These are phyloP conservation scores for Mycena sp. DNA, from an alignment of 1,284 basidiomycete species.

Conservation along the genomic window DNA sequence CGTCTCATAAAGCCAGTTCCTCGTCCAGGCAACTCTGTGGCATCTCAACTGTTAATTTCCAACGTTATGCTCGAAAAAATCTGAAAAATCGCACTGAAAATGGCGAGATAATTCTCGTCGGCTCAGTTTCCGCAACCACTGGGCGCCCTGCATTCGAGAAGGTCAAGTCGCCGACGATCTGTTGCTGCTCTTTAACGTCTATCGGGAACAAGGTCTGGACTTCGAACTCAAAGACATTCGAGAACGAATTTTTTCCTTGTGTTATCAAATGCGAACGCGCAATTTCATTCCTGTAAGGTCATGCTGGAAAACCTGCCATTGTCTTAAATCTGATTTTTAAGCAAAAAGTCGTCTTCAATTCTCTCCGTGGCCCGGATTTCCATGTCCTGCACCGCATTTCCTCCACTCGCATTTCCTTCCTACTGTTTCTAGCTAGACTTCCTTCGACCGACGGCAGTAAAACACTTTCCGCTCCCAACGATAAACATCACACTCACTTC, in stretches of 20 bases:
- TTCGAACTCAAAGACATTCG: too few species aligned
- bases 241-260: too few species aligned
- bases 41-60: too few species aligned
- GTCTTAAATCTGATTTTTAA: neutral
- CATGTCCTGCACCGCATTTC: neutral
- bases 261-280: too few species aligned
- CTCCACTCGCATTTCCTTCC: slow-evolving; percentile 3
- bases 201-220: too few species aligned
- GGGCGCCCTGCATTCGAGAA: neutral
- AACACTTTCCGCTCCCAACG: neutral
- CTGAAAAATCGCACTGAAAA: neutral
- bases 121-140: neutral
- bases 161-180: neutral
- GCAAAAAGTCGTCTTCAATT: too few species aligned
- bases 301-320: too few species aligned
- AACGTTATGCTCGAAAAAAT: neutral
- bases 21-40: neutral
- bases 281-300: too few species aligned
- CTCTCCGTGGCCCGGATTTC: too few species aligned
- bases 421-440: slow-evolving; percentile 1
- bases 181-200: neutral
- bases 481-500: slow-evolving; percentile 1
- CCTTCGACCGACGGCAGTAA: neutral
- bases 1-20: too few species aligned
- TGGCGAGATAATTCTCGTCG: neutral